Base-by-base conservation (phyloP, 1,139 yeast species). In the Diutina neorugosa region DNA sequence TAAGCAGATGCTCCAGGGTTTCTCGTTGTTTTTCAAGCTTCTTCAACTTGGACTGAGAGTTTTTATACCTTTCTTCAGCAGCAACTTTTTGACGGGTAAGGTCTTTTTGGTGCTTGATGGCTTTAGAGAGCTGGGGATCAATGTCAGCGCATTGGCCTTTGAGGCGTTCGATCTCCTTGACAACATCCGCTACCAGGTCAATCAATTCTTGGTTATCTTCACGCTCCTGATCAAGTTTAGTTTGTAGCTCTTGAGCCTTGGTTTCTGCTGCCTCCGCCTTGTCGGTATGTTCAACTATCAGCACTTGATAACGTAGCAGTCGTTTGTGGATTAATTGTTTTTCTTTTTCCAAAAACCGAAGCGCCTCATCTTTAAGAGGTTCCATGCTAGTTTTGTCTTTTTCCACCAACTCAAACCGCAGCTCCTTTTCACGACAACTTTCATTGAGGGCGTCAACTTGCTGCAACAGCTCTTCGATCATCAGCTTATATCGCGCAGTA, bases 361-460 rank as follows among this genome's bases (percentile, higher is more conserved):
- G 68, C 0, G 96, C 96, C 52, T 79, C 83, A 37, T 78, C 78
- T 61, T 90, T 86, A 55, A 79, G 80, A 2, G 74, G 77, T 62
- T 90, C 96, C 54, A 93, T 68, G 52, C 79, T 77, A 19, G 76
- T 74, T 57, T 86, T 82, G 58, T 91, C 97, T 58, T 81, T 81
- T 58, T 84, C 87, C 3, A 90, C 96, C 59, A 89, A 76, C 55
- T 81, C 84, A 61, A 88, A 84, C 57, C 97, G 77, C 55, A 78
- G 81, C 57, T 88, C 89, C 63, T 90, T 91, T 61, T 89, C 96
- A 42, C 81, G 70, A 63, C 96, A 90, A 8, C 81, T 74, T 48
- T 86, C 96, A 62, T 90, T 90, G 55, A 89, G 68, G 27, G 74
- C 77, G 48, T 86, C 95, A 11, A 88, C 80, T 59, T 80, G 74